Evolutionary conservation across 345 rosid genomes (phyloP).

Genomic region (Syzygium jambos): DNA sequence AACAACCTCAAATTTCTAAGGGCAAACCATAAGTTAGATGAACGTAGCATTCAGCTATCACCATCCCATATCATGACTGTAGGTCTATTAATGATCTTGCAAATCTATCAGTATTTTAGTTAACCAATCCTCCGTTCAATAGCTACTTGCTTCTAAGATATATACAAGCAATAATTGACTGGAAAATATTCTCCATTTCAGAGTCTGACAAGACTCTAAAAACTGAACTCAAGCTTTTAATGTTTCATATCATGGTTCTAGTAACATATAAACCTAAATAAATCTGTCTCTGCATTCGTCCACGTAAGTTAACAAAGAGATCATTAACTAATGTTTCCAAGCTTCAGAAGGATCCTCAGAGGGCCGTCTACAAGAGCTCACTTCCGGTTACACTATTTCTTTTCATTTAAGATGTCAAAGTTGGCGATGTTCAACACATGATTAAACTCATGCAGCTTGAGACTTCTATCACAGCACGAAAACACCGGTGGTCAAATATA

Average conservation of each 20-base stretch:
- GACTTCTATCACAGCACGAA: neutral
- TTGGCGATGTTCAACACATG: neutral
- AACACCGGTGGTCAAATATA: neutral
- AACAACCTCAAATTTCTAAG: neutral
- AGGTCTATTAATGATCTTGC: neutral
- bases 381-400: neutral
- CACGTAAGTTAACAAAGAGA: neutral
- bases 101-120: neutral
- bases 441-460: neutral
- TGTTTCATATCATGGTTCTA: neutral
- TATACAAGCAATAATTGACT: neutral
- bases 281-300: neutral
- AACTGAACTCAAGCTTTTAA: neutral
- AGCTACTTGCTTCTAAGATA: neutral
- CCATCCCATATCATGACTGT: neutral
- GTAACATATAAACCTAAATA: neutral
- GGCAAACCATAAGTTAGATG: neutral
- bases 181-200: neutral
- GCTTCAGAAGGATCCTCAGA: neutral
- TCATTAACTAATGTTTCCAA: neutral
- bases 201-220: neutral
- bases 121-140: neutral
- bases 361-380: neutral
- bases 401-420: neutral
- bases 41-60: neutral